Conservation (phyloP, 371 early-diverging fungal genomes). For the Nosema bombycis region DNA sequence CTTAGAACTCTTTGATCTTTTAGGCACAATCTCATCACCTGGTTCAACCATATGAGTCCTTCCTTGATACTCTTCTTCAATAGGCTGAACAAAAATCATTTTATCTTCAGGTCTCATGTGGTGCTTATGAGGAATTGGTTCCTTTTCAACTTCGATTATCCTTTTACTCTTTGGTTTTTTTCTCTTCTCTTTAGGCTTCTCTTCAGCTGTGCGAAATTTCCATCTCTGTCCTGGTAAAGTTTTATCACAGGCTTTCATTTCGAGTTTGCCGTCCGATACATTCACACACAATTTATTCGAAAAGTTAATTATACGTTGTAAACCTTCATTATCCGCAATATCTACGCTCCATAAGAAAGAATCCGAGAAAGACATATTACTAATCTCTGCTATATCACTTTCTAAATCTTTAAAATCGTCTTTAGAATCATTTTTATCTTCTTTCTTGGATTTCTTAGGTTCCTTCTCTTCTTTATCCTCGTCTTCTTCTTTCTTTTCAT, state of each 20-base stretch:
- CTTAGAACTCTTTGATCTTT: no score
- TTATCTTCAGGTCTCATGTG: background rate
- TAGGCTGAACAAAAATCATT: background rate
- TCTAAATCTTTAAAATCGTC: background rate
- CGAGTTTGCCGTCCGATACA: background rate
- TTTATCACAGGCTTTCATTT: background rate
- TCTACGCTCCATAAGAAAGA: no score
- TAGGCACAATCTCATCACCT: no score
- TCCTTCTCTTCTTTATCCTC: slow-evolving; percentile 13
- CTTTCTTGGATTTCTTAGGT: background rate
- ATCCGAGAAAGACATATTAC: no score
- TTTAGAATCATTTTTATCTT: slow-evolving; percentile 1
- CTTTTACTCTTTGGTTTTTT: background rate
- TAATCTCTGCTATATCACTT: background rate
- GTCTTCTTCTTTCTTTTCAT: background rate
- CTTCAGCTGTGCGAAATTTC: background rate
- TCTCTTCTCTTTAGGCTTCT: background rate
- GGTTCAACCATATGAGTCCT: no score
- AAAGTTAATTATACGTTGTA: no score
- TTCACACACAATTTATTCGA: background rate
- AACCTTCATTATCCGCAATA: no score
- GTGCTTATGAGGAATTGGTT: background rate
- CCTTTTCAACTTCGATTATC: background rate
- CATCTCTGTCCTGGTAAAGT: background rate
- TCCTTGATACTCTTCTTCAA: no score